Conservation (phyloP, 352 stramenopile species). For the Pythium insidiosum region DNA sequence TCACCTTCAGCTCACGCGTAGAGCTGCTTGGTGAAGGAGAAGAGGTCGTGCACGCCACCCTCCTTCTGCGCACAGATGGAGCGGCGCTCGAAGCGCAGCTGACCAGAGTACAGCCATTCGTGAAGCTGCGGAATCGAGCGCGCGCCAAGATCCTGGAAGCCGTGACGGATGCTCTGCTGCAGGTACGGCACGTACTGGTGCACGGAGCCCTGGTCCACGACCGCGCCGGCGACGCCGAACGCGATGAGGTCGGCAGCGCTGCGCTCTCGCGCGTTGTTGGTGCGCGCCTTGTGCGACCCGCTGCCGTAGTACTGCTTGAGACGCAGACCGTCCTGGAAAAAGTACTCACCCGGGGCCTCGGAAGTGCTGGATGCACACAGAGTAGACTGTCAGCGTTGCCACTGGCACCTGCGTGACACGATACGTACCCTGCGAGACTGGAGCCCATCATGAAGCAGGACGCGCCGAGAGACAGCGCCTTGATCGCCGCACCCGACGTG, state of each 20-base stretch:
- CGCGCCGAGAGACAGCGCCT: conserved; percentile 94
- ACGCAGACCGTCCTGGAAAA: conserved; percentile 98
- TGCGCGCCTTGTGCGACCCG: conserved; percentile 93
- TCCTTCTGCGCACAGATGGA: conserved; percentile 97
- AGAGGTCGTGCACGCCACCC: conserved; percentile 95
- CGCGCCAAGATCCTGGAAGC: conserved; percentile 95
- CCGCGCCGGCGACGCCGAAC: conserved; percentile 95
- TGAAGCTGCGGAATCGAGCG: conserved; percentile 84
- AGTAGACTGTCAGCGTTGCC: no score
- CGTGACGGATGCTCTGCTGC: conserved; percentile 94
- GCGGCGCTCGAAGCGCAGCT: conserved; percentile 94
- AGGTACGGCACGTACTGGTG: conserved; percentile 98
- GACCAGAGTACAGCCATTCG: conserved; percentile 49
- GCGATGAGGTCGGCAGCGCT: conserved; percentile 90
- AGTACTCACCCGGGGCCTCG: conserved; percentile 98
- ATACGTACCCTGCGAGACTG: conserved; percentile 87
- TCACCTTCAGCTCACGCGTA: conserved; percentile 61
- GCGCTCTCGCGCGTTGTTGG: conserved; percentile 32
- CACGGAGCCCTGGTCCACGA: conserved; percentile 98
- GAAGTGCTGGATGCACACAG: conserved; percentile 87
- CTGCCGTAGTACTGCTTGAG: conserved; percentile 99
- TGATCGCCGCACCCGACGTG: conserved; percentile 95
- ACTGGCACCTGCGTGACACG: no score
- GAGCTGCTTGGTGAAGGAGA: conserved; percentile 91
- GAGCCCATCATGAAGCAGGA: conserved; percentile 99